A percentile compares a stretch with the other conserved stretches of the same genome.
Evolutionary conservation across 768 basidiomycete species (phyloP).

Genomic region (Boletus patriciae): DNA sequence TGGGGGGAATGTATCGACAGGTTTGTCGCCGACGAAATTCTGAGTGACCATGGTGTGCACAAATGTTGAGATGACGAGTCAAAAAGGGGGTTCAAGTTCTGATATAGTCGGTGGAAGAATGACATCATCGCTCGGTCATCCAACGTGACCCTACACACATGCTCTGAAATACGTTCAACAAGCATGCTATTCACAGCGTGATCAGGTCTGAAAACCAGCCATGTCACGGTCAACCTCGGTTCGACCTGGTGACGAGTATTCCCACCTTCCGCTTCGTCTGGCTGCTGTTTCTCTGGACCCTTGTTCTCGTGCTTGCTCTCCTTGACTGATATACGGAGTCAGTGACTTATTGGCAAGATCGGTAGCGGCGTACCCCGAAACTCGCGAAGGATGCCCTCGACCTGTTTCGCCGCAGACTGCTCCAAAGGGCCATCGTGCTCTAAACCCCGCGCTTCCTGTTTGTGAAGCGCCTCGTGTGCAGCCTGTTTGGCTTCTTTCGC

Average conservation of each 20-base stretch:
- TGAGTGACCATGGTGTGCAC: slow-evolving; percentile 17
- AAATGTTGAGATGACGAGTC: not conserved
- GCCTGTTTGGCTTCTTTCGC: not conserved
- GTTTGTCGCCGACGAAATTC: slow-evolving; percentile 29
- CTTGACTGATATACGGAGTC: not conserved
- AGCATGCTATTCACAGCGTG: not conserved
- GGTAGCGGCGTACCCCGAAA: not conserved
- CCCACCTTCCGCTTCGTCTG: not conserved
- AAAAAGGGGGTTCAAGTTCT: not conserved
- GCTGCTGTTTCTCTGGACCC: not conserved
- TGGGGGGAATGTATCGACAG: slow-evolving; percentile 24
- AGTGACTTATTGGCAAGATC: not conserved
- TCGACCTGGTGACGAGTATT: not conserved
- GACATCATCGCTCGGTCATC: slow-evolving; percentile 10
- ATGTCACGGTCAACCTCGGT: not conserved
- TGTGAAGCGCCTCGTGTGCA: not conserved
- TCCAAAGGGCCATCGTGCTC: not conserved
- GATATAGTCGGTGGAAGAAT: not conserved
- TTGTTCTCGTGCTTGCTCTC: not conserved
- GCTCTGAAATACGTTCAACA: too few relatives aligned
- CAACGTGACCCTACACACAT: not conserved
- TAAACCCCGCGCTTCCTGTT: not conserved
- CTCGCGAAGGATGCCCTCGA: not conserved
- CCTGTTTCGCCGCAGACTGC: not conserved
- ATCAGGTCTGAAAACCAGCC: not conserved